phyloP scores from a whole-genome alignment of 1,284 basidiomycete genomes.

The Ceratorhiza oryzae-sativae region DNA sequence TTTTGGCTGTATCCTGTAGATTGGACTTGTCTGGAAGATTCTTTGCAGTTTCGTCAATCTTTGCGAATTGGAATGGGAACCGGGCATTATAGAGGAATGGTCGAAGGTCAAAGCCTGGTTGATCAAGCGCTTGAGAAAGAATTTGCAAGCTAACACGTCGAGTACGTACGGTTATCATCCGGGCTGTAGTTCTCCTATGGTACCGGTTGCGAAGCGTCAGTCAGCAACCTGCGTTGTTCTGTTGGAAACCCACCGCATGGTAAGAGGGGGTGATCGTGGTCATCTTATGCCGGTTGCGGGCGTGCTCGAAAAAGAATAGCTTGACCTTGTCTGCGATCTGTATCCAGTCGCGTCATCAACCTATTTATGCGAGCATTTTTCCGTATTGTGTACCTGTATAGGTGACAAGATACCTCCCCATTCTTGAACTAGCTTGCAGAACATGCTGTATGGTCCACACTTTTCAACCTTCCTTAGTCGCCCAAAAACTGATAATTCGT shows the following conservation, averaged over 20 bases:
- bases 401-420: conserved; percentile 76
- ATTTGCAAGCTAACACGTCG: neutral
- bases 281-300: conserved; percentile 99
- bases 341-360: conserved; percentile 19
- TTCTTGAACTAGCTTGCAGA: conserved; percentile 90
- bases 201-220: conserved; percentile 34
- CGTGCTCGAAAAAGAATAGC: conserved; percentile 96
- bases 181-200: conserved; percentile 90
- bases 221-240: conserved; percentile 1
- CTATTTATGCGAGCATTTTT: neutral
- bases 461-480: conserved; percentile 95
- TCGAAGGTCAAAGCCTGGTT: conserved; percentile 87
- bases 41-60: conserved; percentile 87
- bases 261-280: conserved; percentile 97
- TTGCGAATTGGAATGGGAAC: conserved; percentile 96
- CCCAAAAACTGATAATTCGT: conserved; percentile 94
- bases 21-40: conserved; percentile 74
- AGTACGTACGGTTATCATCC: conserved; percentile 88
- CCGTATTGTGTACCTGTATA: conserved; percentile 61
- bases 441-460: conserved; percentile 96
- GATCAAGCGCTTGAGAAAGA: neutral
- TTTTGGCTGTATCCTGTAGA: conserved; percentile 43
- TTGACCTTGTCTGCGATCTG: conserved; percentile 97
- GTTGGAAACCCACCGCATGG: conserved; percentile 75
- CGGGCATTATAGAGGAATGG: conserved; percentile 95